Evolutionary conservation across 2,329 filamentous ascomycete species (phyloP).

Genomic region (Epichloe uncinata): DNA sequence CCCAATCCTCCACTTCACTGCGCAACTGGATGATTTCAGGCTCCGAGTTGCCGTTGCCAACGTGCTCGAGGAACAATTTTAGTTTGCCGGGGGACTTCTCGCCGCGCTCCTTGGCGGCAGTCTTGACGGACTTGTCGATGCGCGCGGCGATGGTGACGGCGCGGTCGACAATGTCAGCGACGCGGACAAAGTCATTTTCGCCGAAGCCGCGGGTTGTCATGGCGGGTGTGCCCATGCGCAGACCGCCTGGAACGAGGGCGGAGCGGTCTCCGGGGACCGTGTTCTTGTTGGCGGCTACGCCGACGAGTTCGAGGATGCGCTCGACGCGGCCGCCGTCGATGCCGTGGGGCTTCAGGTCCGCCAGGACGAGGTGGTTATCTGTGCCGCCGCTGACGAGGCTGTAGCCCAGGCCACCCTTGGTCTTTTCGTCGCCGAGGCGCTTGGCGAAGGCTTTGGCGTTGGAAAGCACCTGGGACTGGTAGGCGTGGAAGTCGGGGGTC

Average conservation of each 20-base stretch:
- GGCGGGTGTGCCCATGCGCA: constrained; percentile 88
- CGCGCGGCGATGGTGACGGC: constrained; percentile 67
- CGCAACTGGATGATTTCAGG: constrained; percentile 60
- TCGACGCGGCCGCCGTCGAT: constrained; percentile 87
- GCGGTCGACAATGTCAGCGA: constrained; percentile 75
- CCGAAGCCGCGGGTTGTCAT: constrained; percentile 96
- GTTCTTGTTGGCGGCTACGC: constrained; percentile 97
- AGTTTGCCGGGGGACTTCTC: constrained; percentile 53
- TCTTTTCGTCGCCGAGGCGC: constrained; percentile 51
- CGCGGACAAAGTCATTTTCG: constrained; percentile 74
- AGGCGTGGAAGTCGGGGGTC: constrained; percentile 77
- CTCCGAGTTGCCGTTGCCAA: constrained; percentile 54
- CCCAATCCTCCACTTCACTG: constrained; percentile 64
- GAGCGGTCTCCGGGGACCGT: constrained; percentile 93
- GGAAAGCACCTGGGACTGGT: constrained; percentile 79
- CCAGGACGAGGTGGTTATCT: constrained; percentile 90
- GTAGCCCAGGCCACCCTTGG: constrained; percentile 69
- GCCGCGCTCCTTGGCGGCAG: constrained; percentile 52
- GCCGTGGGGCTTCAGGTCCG: constrained; percentile 78
- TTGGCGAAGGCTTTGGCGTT: constrained; percentile 82
- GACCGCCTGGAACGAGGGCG: constrained; percentile 80
- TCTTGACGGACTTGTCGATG: constrained; percentile 58
- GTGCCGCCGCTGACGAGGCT: constrained; percentile 87
- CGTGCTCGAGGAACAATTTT: constrained; percentile 53
- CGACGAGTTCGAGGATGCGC: constrained; percentile 78